Evolutionary conservation across 352 stramenopile genomes (phyloP).

Genomic region (Pythium volutum): DNA sequence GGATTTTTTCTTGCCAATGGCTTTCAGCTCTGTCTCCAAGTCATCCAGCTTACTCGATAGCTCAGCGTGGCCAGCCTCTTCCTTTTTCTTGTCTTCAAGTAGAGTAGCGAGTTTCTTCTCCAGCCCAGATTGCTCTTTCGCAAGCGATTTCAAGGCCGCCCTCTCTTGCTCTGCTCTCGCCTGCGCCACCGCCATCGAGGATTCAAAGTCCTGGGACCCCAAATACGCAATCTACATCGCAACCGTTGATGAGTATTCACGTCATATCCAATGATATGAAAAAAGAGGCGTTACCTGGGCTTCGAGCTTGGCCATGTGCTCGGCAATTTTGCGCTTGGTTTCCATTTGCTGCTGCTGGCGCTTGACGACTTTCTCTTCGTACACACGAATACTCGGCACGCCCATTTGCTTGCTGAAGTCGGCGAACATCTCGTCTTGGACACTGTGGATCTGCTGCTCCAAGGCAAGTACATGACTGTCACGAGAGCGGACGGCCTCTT

Average conservation of each 20-base stretch:
- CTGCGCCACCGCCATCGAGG: conserved; percentile 43
- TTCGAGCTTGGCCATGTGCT: conserved; percentile 81
- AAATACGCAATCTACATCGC: conserved; percentile 23
- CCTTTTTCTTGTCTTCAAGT: conserved; percentile 71
- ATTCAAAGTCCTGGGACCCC: conserved; percentile 51
- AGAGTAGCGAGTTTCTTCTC: conserved; percentile 52
- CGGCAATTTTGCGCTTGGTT: conserved; percentile 65
- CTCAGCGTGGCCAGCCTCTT: conserved; percentile 34
- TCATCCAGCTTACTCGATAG: conserved; percentile 43
- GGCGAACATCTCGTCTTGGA: conserved; percentile 86
- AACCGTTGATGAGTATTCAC: conserved; percentile 1
- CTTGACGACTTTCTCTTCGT: conserved; percentile 93
- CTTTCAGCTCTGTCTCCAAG: conserved; percentile 61
- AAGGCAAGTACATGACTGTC: conserved; percentile 40
- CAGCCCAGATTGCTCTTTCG: conserved; percentile 45
- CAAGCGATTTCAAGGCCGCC: conserved; percentile 49
- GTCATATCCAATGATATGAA: conserved; percentile 38
- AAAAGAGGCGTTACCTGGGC: conserved; percentile 53
- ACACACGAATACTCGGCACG: conserved; percentile 83
- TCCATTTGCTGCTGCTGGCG: conserved; percentile 67
- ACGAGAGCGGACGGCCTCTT: conserved; percentile 46
- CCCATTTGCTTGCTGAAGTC: conserved; percentile 77
- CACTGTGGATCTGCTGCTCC: conserved; percentile 58
- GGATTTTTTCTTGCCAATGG: conserved; percentile 55
- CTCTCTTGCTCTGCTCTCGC: conserved; percentile 45